Evolutionary conservation across 2,329 filamentous ascomycete genomes (phyloP).

Genomic region (Mariannaea sp.): DNA sequence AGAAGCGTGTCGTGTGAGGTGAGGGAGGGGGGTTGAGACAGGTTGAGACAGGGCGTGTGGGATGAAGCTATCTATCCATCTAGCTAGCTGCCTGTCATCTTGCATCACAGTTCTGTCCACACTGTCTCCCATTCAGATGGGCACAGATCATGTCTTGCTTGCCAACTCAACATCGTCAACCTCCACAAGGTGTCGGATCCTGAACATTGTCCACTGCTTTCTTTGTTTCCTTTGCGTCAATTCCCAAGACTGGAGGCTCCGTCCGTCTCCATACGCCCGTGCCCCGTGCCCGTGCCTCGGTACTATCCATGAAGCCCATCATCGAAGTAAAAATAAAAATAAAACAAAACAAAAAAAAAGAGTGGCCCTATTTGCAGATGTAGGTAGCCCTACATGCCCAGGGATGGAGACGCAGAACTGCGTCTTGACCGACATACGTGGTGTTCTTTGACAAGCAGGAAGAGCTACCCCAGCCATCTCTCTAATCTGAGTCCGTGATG

Average conservation of each 20-base stretch:
- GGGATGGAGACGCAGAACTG: slow-evolving; percentile 3
- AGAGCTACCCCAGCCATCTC: not conserved
- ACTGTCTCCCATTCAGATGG: slow-evolving; percentile 6
- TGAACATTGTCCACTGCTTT: too few species aligned
- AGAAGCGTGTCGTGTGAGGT: not conserved
- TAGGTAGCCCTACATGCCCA: not conserved
- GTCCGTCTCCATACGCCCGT: not conserved
- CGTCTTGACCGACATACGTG: slow-evolving; percentile 31
- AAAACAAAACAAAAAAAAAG: too few species aligned
- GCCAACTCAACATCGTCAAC: slow-evolving; percentile 12
- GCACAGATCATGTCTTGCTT: not conserved
- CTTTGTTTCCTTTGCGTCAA: not conserved
- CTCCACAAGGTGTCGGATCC: not conserved
- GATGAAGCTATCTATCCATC: too few species aligned
- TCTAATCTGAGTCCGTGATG: not conserved
- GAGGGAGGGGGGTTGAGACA: not conserved
- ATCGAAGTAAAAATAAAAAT: not conserved
- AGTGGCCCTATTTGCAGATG: not conserved
- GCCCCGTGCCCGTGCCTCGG: too few species aligned
- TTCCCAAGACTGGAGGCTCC: not conserved
- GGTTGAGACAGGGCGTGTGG: not conserved
- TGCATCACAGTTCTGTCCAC: slow-evolving; percentile 10
- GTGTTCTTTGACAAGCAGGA: slow-evolving; percentile 17
- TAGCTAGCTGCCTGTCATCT: not conserved
- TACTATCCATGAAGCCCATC: not conserved